Percentiles rank a stretch among this genome's conserved stretches.
Conservation (phyloP, 75 land plant species). For the Pinus taeda region DNA sequence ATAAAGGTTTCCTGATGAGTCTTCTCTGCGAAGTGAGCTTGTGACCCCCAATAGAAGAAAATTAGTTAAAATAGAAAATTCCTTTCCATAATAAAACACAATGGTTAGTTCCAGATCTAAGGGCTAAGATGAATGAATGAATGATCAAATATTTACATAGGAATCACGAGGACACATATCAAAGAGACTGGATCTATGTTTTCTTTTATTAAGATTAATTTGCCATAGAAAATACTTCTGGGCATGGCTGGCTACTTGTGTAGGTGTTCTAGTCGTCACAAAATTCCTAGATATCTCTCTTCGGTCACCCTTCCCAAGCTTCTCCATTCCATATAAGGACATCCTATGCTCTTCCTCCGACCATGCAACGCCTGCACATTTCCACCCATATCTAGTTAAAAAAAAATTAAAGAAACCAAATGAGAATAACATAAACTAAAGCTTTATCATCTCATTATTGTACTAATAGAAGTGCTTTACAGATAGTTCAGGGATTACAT, state of each 20-base stretch:
- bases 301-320: slow-evolving; percentile 51
- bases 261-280: slow-evolving; percentile 39
- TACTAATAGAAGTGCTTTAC: too few relatives aligned
- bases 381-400: background rate
- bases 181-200: slow-evolving; percentile 31
- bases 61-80: background rate
- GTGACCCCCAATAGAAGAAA: background rate
- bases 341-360: slow-evolving; percentile 39
- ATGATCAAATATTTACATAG: background rate
- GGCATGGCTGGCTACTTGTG: slow-evolving; percentile 46
- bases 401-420: too few relatives aligned
- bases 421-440: too few relatives aligned
- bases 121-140: background rate
- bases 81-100: background rate
- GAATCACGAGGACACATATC: slow-evolving; percentile 18
- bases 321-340: slow-evolving; percentile 34
- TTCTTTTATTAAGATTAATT: slow-evolving; percentile 27
- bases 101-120: background rate
- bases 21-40: background rate
- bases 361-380: slow-evolving; percentile 40
- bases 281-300: slow-evolving; percentile 37
- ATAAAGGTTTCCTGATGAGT: background rate
- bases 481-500: too few relatives aligned
- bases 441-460: too few relatives aligned
- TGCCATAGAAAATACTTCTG: slow-evolving; percentile 47